Evolutionary conservation across 129 eudicot species (phyloP), one percentile per base, ranked within the genome.

Genomic region (Ambrosia trifida): DNA sequence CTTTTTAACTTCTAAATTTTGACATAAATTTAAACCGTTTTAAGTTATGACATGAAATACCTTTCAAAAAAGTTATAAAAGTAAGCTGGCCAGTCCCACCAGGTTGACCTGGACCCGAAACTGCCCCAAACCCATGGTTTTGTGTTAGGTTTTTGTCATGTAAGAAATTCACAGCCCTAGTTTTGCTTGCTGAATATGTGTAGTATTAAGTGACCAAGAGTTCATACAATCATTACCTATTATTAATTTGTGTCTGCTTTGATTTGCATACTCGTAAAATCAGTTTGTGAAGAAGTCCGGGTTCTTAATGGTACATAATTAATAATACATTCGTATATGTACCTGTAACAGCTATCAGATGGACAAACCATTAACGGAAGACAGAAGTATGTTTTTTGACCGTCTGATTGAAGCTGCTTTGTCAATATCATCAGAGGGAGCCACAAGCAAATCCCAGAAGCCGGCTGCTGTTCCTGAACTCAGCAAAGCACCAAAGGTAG

Each of bases 401-500:
- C 87, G 84, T 40, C 75, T 95, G 77, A 88, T 88, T 64, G 88
- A 83, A 82, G 86, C 94, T 20, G 95, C 95, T 24, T 75, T 95
- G 80, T 95, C 99, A 52, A 82, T 95, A 64, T 78, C 84, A 68
- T 77, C 86, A n/a, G 91, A 90, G 61, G 74, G 68, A 57, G 56
- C 67, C 32, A 33, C 76, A 60, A 80, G 77, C 33, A 79, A 77
- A 31, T 78, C 88, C 40, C 74, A 64, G 57, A 83, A 78, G 65
- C 62, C 90, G 1, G 69, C 61, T 24, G 74, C 85, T 75, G 84
- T 90, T 76, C 88, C 89, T 52, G 99, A 90, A 81, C 99, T 95
- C 66, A 89, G 96, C 20, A 95, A 88, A 75, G 99, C 99, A 62
- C 99, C 99, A 70, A 95, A 90, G 72, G 82, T 90, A 76, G 89